Conservation (phyloP, 1,139 yeast species). For the Yamadazyma atmosphaerica region DNA sequence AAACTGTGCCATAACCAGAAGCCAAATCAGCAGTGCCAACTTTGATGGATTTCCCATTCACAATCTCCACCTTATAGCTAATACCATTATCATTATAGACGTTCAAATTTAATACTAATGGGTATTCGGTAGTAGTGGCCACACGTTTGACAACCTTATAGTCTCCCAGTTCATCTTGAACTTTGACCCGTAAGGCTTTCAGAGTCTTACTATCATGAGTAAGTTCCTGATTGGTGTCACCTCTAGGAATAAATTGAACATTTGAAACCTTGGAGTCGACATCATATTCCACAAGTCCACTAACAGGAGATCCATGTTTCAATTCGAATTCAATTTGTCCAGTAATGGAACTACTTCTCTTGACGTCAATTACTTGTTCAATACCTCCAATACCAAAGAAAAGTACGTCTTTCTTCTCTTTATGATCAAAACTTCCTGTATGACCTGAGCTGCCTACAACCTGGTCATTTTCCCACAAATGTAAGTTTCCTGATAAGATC, state of each 20-base stretch:
- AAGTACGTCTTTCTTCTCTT: slow-evolving; percentile 18
- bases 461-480: slow-evolving; percentile 56
- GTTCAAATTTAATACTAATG: slow-evolving; percentile 8
- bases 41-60: background rate
- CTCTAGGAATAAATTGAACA: slow-evolving; percentile 4
- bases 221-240: slow-evolving; percentile 5
- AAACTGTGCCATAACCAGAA: background rate
- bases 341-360: slow-evolving; percentile 2
- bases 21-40: background rate
- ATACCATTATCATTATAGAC: slow-evolving; percentile 15
- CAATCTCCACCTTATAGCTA: slow-evolving; percentile 15
- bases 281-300: slow-evolving; percentile 19
- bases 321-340: slow-evolving; percentile 35
- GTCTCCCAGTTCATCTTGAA: background rate
- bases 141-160: background rate
- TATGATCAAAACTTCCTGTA: slow-evolving; percentile 25
- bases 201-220: slow-evolving; percentile 3
- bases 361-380: slow-evolving; percentile 37
- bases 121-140: slow-evolving; percentile 3
- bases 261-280: slow-evolving; percentile 22
- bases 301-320: slow-evolving; percentile 34
- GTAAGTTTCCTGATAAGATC: slow-evolving; percentile 67
- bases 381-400: slow-evolving; percentile 17
- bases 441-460: slow-evolving; percentile 42
- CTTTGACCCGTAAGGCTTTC: slow-evolving; percentile 1